Evolutionary conservation across 2,329 filamentous ascomycete species (phyloP).

Genomic region (Pyricularia sp.): DNA sequence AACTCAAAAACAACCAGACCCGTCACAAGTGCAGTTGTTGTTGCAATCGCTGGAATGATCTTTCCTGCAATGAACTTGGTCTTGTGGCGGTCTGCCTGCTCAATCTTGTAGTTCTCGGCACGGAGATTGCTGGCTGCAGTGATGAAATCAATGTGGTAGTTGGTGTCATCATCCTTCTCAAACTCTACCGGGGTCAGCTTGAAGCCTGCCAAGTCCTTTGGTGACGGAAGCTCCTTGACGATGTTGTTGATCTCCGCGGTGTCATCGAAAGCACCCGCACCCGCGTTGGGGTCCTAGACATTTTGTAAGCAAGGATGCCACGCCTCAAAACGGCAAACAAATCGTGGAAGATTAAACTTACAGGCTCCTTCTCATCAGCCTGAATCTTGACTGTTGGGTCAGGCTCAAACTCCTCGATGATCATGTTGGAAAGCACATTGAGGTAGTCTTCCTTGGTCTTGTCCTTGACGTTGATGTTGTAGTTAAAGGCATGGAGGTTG

Average conservation of each 20-base stretch:
- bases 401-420: constrained; percentile 87
- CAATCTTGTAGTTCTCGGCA: constrained; percentile 96
- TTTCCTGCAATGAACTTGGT: constrained; percentile 99
- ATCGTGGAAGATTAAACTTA: constrained; percentile 24
- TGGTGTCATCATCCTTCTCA: constrained; percentile 93
- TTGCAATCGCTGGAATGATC: constrained; percentile 97
- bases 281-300: constrained; percentile 63
- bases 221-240: constrained; percentile 57
- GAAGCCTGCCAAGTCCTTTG: constrained; percentile 74
- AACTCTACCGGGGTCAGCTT: constrained; percentile 89
- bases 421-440: constrained; percentile 78
- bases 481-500: constrained; percentile 95
- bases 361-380: constrained; percentile 83
- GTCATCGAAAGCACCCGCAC: constrained; percentile 49
- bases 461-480: constrained; percentile 79
- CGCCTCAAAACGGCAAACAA: background rate
- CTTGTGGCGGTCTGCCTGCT: constrained; percentile 84
- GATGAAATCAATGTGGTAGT: constrained; percentile 98
- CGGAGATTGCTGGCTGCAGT: constrained; percentile 92
- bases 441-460: constrained; percentile 58
- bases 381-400: constrained; percentile 92
- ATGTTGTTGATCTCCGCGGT: constrained; percentile 63
- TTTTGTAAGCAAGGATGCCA: constrained; percentile 12
- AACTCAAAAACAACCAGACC: constrained; percentile 85
- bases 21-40: constrained; percentile 89